Conservation (phyloP, 768 basidiomycete genomes). For the Collybiopsis confluens region DNA sequence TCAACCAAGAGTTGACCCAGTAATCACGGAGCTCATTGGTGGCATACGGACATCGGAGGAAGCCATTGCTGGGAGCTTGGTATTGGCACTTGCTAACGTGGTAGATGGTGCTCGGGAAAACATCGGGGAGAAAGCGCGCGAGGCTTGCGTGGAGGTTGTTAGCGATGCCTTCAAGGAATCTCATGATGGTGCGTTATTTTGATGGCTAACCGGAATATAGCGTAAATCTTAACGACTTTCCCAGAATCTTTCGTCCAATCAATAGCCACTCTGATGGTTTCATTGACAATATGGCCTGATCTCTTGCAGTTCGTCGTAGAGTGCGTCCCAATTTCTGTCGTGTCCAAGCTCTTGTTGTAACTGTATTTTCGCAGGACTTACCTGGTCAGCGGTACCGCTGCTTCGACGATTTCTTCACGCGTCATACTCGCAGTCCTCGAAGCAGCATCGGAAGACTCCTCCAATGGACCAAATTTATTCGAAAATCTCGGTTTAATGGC, state of each 20-base stretch:
- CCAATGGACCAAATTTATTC: conserved; percentile 50
- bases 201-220: not conserved
- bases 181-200: conserved; percentile 50
- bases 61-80: conserved; percentile 69
- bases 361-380: conserved; percentile 39
- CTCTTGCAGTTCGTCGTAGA: conserved; percentile 62
- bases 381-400: conserved; percentile 65
- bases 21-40: conserved; percentile 82
- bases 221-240: not conserved
- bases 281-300: conserved; percentile 59
- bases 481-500: conserved; percentile 57
- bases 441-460: conserved; percentile 38
- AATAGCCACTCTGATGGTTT: conserved; percentile 56
- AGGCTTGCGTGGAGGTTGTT: conserved; percentile 70
- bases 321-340: conserved; percentile 38
- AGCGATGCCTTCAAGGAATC: conserved; percentile 72
- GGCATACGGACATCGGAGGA: conserved; percentile 59
- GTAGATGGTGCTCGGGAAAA: conserved; percentile 66
- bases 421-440: conserved; percentile 55
- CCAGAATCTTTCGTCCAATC: conserved; percentile 70
- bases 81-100: conserved; percentile 74
- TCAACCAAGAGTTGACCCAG: conserved; percentile 87
- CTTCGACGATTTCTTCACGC: conserved; percentile 57
- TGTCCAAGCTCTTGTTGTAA: conserved; percentile 5
- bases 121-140: conserved; percentile 71